These are phyloP conservation scores for Phytophthora boehmeriae DNA, from an alignment of 352 stramenopile genomes.

Conservation along the genomic window DNA sequence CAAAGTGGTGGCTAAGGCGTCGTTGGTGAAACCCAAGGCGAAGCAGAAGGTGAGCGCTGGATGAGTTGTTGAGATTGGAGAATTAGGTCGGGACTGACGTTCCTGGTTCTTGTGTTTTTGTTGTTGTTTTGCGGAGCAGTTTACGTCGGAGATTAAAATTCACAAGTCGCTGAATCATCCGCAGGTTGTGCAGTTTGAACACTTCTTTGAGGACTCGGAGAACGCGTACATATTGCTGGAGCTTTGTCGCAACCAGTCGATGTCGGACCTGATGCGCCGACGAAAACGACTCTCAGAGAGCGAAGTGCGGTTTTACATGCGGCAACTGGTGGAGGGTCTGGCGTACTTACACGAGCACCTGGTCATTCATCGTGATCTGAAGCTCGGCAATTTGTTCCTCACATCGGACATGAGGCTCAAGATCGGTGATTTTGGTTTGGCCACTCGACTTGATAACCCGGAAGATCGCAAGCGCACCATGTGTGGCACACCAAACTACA, in stretches of 20 bases:
- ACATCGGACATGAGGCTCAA: constrained; percentile 95
- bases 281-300: constrained; percentile 95
- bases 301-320: constrained; percentile 95
- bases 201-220: constrained; percentile 97
- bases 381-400: constrained; percentile 98
- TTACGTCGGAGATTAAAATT: constrained; percentile 98
- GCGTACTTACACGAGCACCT: constrained; percentile 94
- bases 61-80: constrained; percentile 1
- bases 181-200: constrained; percentile 97
- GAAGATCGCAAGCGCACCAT: constrained; percentile 97
- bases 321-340: constrained; percentile 92
- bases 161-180: constrained; percentile 95
- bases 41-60: constrained; percentile 91
- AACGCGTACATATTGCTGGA: constrained; percentile 99
- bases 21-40: constrained; percentile 96
- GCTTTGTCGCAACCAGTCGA: constrained; percentile 96
- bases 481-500: constrained; percentile 95
- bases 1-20: constrained; percentile 98
- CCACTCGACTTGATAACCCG: constrained; percentile 74
- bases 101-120: constrained; percentile 35
- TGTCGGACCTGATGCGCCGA: constrained; percentile 96
- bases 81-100: constrained; percentile 3
- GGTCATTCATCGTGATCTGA: constrained; percentile 98
- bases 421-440: constrained; percentile 97
- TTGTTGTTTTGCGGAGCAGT: constrained; percentile 39